Conservation (phyloP, 139 green algal species). For the Auxenochlorella pyrenoidosa region DNA sequence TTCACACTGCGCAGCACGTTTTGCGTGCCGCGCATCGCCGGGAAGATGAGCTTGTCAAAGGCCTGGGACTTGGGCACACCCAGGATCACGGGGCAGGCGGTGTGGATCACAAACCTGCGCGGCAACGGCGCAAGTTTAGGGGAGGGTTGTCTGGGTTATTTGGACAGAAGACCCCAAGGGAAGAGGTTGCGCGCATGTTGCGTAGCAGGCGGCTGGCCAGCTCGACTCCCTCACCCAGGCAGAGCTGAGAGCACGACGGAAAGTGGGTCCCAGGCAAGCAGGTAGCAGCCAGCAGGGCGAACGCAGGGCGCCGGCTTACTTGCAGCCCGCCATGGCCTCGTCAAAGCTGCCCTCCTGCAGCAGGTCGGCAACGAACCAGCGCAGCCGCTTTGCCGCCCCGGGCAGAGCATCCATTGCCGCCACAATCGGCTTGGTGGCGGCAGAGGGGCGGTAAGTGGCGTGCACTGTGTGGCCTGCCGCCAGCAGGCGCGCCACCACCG, state of each 20-base stretch:
- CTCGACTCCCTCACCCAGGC: no score
- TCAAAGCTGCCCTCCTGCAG: conserved; percentile 57
- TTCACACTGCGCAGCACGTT: conserved; percentile 67
- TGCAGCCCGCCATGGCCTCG: conserved; percentile 44
- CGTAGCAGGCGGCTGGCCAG: no score
- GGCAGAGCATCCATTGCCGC: conserved; percentile 49
- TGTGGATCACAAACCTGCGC: conserved; percentile 73
- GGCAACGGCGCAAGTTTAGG: no score
- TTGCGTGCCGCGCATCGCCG: conserved; percentile 61
- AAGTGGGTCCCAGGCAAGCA: no score
- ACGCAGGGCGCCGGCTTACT: background rate
- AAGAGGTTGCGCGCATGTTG: background rate
- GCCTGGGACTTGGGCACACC: conserved; percentile 20
- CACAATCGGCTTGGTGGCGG: background rate
- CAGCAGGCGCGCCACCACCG: conserved; percentile 62
- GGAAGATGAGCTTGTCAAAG: conserved; percentile 47
- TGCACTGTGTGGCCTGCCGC: conserved; percentile 63
- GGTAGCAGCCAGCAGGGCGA: no score
- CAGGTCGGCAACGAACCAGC: conserved; percentile 48
- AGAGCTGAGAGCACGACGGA: no score
- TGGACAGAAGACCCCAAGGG: no score
- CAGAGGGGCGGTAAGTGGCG: conserved; percentile 36
- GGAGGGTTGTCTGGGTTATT: no score
- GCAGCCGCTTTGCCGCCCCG: conserved; percentile 48
- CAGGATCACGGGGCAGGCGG: conserved; percentile 50